Base-by-base conservation (phyloP, 2,329 filamentous ascomycete genomes). In the Arthrobotrys musiformis region DNA sequence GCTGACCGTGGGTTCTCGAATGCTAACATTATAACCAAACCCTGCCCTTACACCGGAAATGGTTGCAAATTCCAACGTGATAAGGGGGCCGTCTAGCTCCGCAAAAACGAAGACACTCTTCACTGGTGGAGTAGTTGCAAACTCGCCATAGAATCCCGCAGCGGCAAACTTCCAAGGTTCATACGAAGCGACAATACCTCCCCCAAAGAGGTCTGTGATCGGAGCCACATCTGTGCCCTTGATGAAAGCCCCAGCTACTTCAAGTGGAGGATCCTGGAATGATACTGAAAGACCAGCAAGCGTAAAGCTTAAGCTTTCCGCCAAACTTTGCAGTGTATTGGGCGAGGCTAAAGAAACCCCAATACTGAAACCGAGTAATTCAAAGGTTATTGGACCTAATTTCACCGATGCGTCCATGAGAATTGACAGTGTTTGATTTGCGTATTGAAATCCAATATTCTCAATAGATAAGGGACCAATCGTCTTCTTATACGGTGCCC, bases 11-110 rank as follows among this genome's bases (percentile, higher is more conserved):
- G 85, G 85, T 0, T 81, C 15, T 0, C 77, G 76, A 0, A 86
- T 63, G 2, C 56, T 62, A 4, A 72, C 81, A 50, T 86, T 85
- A 78, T 83, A 84, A 0, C 85, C 85, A 61, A 86, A 85, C 0
- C 83, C 83, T 0, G 28, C 62, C 1, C 28, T 54, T 13, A 67
- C 5, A 11, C 28, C 62, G 13, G 68, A 66, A 15, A 85, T 81
- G 1, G 79, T 80, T 0, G 83, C 84, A 66, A 84, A 84, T 15
- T 80, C 82, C 2, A 85, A 73, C 0, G 79, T 79, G 9, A 85
- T 62, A 0, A 85, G 79, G 0, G 84, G 84, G 0, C 85, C 84
- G 6, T 83, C 74, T 0, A 86, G 80, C 22, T 80, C 81, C 4
- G 80, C 82, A 69, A 82, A 85, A 0, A 85, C 79, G 64, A 85